Base-by-base conservation (phyloP, 345 rosid genomes). In the Lepidium didymum region DNA sequence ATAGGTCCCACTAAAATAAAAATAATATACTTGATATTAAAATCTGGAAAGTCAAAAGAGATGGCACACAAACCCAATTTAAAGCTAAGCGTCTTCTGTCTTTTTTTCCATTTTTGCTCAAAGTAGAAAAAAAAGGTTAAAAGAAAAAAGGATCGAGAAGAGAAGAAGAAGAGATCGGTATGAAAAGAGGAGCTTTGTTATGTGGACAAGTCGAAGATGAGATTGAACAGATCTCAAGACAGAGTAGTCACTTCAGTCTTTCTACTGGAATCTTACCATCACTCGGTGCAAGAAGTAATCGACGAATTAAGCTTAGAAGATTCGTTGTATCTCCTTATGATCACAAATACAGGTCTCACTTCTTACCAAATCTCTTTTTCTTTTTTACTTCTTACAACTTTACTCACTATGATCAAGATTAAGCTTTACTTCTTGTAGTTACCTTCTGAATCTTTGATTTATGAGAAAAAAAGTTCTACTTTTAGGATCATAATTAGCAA, bases 271-370 rank as follows among this genome's bases (percentile, higher is more conserved):
- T 94, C 38, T 80, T 94, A 62, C 99, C 99, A 38, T 79, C 97
- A 7, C 96, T 94, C 1, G 99, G 99, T 1, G 96, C 97, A 5
- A 81, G 92, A 73, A 91, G 96, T 70, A 82, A 79, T 62, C 95
- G 96, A 15, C 50, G 96, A 52, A 70, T 89, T 49, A 83, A 81
- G 86, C 97, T 94, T 35, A 63, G 70, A 18, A 58, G 74, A 31
- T 86, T 73, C 80, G 77, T 84, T 55, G 4, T 94, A 6, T 94
- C 96, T 9, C 97, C 99, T 56, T 85, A 89, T 54, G 86, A 94
- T 75, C 97, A 72, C 12, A 87, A 84, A 62, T 94, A 89, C 87
- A 91, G 96, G 99, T 75, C 7, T 81, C 18, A 31, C 23, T 47
- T 18, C 3, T 25, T 36, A 13, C 43, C 6, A 34, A 29, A 46